Conservation (phyloP, 805 yeast genomes). For the Candida railenensis region DNA sequence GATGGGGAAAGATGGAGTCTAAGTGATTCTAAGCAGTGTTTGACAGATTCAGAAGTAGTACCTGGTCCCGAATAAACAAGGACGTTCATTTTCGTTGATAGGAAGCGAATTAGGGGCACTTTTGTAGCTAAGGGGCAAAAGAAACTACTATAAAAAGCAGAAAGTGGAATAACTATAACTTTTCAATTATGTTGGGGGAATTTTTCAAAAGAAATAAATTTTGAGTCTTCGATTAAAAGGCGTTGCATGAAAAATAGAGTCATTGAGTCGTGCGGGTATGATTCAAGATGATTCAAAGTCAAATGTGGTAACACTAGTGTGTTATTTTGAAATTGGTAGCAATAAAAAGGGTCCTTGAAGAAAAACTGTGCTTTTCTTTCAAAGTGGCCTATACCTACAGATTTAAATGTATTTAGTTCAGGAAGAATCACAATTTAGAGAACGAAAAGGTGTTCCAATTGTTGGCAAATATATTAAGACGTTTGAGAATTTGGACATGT, state of each 20-base stretch:
- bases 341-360: too few relatives aligned
- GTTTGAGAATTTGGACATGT: too few relatives aligned
- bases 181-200: background rate
- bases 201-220: background rate
- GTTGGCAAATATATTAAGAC: too few relatives aligned
- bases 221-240: background rate
- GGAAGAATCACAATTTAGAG: too few relatives aligned
- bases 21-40: slow-evolving; percentile 76
- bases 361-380: too few relatives aligned
- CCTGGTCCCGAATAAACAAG: slow-evolving; percentile 59
- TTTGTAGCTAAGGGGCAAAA: too few relatives aligned
- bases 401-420: too few relatives aligned
- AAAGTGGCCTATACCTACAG: too few relatives aligned
- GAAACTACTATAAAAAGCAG: background rate
- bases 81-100: slow-evolving; percentile 29
- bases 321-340: too few relatives aligned
- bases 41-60: slow-evolving; percentile 81
- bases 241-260: background rate
- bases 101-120: slow-evolving; percentile 14
- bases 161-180: background rate
- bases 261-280: slow-evolving; percentile 1
- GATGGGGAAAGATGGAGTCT: slow-evolving; percentile 76
- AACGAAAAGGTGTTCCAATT: too few relatives aligned
- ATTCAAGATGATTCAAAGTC: background rate
- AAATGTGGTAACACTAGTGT: too few relatives aligned